These are phyloP conservation scores for Sarocladium strictum DNA, from an alignment of 2,329 filamentous ascomycete genomes.

Conservation along the genomic window DNA sequence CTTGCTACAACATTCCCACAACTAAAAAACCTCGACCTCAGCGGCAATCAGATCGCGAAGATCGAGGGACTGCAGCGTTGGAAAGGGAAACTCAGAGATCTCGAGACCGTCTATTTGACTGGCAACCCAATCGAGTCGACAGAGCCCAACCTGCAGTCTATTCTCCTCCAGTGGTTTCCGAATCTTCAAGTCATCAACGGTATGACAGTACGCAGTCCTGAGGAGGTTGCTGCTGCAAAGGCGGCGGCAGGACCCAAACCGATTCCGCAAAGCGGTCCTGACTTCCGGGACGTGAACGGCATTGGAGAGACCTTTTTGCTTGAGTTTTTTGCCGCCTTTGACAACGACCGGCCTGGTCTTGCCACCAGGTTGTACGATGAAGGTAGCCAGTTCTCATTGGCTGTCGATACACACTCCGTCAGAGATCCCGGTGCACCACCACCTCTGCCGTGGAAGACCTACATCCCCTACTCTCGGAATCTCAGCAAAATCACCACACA, in stretches of 20 bases:
- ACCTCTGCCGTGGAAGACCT: conserved; percentile 62
- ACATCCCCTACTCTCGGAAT: conserved; percentile 75
- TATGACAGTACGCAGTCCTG: conserved; percentile 64
- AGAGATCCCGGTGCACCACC: conserved; percentile 37
- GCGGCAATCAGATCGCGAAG: conserved; percentile 70
- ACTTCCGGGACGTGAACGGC: conserved; percentile 67
- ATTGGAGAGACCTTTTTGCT: conserved; percentile 72
- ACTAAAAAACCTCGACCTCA: conserved; percentile 82
- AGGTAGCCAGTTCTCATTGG: conserved; percentile 67
- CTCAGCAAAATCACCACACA: conserved; percentile 61
- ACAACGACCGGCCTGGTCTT: conserved; percentile 61
- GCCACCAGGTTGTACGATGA: conserved; percentile 68
- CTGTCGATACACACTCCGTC: conserved; percentile 57
- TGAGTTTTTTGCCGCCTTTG: conserved; percentile 68
- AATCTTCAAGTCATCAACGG: conserved; percentile 73
- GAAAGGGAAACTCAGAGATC: conserved; percentile 69
- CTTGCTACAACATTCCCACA: conserved; percentile 77
- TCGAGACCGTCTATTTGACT: conserved; percentile 75
- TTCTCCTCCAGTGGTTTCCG: conserved; percentile 77
- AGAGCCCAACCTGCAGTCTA: conserved; percentile 55
- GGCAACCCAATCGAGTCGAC: conserved; percentile 67
- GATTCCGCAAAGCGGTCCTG: conserved; percentile 57
- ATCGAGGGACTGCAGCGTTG: conserved; percentile 65
- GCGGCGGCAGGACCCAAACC: conserved; percentile 46
- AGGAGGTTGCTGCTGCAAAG: conserved; percentile 56